These are phyloP conservation scores for Phaseolus lunatus DNA, from an alignment of 306 rosid genomes.

Conservation along the genomic window DNA sequence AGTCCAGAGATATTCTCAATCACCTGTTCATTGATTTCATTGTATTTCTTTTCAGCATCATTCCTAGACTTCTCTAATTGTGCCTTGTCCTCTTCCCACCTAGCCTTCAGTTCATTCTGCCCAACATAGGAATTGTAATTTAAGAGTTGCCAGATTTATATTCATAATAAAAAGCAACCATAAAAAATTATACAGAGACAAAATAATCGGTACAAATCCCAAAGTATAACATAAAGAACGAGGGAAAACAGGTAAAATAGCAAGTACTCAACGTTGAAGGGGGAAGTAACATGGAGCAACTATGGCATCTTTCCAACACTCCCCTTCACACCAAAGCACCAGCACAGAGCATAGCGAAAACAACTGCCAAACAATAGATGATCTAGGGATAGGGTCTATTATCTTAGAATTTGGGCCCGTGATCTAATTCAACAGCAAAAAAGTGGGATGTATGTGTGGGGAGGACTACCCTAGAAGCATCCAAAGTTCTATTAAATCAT, in stretches of 20 bases:
- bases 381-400: background rate
- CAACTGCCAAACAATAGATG: no score
- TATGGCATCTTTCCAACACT: background rate
- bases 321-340: background rate
- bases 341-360: background rate
- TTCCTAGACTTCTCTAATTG: slow-evolving; percentile 59
- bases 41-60: slow-evolving; percentile 76
- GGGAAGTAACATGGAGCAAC: background rate
- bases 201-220: slow-evolving; percentile 5
- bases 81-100: slow-evolving; percentile 74
- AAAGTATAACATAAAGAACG: background rate
- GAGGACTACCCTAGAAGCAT: background rate
- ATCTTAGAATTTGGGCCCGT: background rate
- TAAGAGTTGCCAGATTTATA: background rate
- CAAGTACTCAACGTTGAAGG: background rate
- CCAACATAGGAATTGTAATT: slow-evolving; percentile 33
- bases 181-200: background rate
- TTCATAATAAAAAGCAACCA: slow-evolving; percentile 1
- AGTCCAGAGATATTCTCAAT: slow-evolving; percentile 17
- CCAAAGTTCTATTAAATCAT: no score
- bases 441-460: background rate
- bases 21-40: slow-evolving; percentile 94
- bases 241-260: background rate
- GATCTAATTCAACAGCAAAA: background rate
- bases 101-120: slow-evolving; percentile 78